phyloP scores from a whole-genome alignment of 305 asterid species.

The Fraxinus greggii region DNA sequence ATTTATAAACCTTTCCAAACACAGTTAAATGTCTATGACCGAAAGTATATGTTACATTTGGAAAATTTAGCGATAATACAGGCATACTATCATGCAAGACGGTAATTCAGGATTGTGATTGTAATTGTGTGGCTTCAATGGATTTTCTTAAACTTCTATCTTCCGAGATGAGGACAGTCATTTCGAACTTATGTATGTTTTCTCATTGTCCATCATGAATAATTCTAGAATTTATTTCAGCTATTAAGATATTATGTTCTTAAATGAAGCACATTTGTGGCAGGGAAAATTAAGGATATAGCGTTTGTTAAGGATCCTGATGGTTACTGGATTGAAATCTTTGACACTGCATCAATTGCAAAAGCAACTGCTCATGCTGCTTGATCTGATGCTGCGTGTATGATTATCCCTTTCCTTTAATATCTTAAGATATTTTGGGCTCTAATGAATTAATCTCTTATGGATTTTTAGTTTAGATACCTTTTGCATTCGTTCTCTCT shows the following conservation, averaged over 20 bases:
- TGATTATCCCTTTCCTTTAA: background rate
- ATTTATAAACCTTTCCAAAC: background rate
- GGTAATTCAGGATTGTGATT: background rate
- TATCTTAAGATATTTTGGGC: background rate
- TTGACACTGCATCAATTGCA: conserved; percentile 53
- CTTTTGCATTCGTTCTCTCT: background rate
- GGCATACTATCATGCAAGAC: background rate
- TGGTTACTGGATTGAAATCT: conserved; percentile 93
- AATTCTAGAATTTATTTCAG: background rate
- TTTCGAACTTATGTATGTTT: background rate
- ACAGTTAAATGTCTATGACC: background rate
- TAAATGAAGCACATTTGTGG: conserved; percentile 19
- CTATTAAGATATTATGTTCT: background rate
- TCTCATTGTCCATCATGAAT: background rate
- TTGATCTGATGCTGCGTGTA: conserved; percentile 32
- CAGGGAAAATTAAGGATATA: conserved; percentile 75
- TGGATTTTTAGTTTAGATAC: background rate
- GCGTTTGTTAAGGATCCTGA: conserved; percentile 93
- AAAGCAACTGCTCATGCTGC: conserved; percentile 46
- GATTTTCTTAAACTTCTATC: background rate
- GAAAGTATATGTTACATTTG: background rate
- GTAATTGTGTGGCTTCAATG: background rate
- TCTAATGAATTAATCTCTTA: background rate
- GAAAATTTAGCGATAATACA: background rate
- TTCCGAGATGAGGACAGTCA: background rate